A percentile compares a stretch with the other conserved stretches of the same genome.
phyloP scores from a whole-genome alignment of 345 rosid species.

The Microthlaspi erraticum region DNA sequence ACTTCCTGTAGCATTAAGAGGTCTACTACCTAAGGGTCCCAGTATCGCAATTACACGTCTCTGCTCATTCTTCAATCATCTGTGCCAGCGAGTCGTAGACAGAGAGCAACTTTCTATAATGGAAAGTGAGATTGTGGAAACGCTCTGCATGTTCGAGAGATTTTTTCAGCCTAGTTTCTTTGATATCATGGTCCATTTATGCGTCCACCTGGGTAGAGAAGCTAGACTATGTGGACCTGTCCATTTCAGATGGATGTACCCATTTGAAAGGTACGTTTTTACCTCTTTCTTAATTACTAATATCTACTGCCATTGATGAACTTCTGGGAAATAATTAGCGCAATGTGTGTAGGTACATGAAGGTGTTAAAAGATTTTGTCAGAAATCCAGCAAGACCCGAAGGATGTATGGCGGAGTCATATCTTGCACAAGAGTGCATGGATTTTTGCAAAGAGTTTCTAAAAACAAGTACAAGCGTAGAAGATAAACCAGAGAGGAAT shows the following conservation, averaged over 20 bases:
- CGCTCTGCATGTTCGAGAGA: neutral
- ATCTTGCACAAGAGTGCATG: too few species aligned
- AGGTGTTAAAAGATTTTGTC: neutral
- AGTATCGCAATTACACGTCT: neutral
- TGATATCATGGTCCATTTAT: neutral
- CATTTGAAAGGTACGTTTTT: neutral
- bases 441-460: too few species aligned
- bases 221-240: neutral
- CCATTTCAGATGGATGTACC: neutral
- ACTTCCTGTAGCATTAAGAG: neutral
- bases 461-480: too few species aligned
- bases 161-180: neutral
- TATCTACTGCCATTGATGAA: too few species aligned
- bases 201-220: neutral
- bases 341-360: neutral
- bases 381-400: neutral
- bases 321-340: too few species aligned
- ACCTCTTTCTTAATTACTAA: neutral
- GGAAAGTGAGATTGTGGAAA: too few species aligned
- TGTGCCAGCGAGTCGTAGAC: constrained; percentile 4
- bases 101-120: neutral
- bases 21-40: neutral
- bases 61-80: neutral
- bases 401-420: neutral
- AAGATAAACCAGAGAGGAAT: too few species aligned